Percentiles rank a stretch among this genome's conserved stretches.
Evolutionary conservation across 2,329 filamentous ascomycete species (phyloP).

Genomic region (Trichoderma asperellum): DNA sequence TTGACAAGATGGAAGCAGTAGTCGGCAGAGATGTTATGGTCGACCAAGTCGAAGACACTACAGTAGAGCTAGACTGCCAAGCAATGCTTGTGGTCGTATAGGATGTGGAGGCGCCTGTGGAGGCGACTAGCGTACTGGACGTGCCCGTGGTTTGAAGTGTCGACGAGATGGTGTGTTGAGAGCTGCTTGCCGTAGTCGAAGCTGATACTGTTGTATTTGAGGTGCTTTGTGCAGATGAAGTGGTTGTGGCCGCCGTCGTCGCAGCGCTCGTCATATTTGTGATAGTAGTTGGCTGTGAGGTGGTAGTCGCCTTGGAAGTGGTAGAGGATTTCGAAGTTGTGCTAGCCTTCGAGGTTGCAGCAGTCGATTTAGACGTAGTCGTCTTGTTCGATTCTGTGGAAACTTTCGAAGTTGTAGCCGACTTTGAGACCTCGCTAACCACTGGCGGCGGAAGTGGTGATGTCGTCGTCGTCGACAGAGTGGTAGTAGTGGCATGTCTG

Average conservation of each 20-base stretch:
- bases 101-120: background rate
- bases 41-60: conserved; percentile 29
- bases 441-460: background rate
- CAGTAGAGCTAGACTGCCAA: conserved; percentile 11
- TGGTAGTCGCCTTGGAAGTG: background rate
- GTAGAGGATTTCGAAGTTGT: conserved; percentile 15
- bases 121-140: background rate
- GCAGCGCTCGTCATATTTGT: background rate
- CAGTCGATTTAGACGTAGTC: conserved; percentile 14
- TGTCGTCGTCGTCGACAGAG: conserved; percentile 10
- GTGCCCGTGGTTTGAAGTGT: background rate
- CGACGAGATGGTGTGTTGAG: background rate
- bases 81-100: background rate
- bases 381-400: background rate
- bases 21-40: conserved; percentile 27
- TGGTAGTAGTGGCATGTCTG: conserved; percentile 1
- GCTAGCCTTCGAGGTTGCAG: conserved; percentile 17
- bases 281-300: background rate
- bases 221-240: conserved; percentile 5
- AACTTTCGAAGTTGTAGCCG: background rate
- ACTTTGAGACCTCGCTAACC: background rate
- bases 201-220: background rate
- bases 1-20: conserved; percentile 31
- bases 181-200: background rate
- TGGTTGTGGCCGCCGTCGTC: background rate